Conservation (phyloP, 148 eudicot species). For the Chenopodium formosanum region DNA sequence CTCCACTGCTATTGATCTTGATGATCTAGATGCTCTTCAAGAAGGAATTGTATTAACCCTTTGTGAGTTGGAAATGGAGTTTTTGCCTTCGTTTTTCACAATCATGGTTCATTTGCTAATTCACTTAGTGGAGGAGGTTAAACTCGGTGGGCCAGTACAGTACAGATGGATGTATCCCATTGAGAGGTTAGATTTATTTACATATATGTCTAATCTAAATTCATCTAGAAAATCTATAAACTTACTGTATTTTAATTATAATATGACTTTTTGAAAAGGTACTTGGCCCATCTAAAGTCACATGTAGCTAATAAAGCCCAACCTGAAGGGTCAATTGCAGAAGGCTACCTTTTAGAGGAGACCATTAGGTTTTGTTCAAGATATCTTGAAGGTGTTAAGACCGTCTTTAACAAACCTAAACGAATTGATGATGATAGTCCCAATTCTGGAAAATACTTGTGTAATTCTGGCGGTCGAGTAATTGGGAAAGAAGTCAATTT, state of each 20-base stretch:
- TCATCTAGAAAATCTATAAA: too few species aligned
- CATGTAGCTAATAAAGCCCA: constrained; percentile 14
- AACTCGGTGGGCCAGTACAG: constrained; percentile 6
- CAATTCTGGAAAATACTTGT: neutral
- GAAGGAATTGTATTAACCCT: constrained; percentile 5
- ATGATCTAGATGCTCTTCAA: constrained; percentile 1
- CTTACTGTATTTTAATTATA: too few species aligned
- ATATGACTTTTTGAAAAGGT: too few species aligned
- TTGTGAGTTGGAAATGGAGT: constrained; percentile 18
- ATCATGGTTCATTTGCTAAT: constrained; percentile 8
- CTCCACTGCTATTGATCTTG: neutral
- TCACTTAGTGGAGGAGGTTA: constrained; percentile 18
- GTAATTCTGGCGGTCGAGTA: neutral
- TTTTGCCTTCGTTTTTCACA: neutral
- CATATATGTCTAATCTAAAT: too few species aligned
- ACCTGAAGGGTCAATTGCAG: constrained; percentile 13
- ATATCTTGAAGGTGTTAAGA: constrained; percentile 6
- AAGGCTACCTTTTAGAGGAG: constrained; percentile 7
- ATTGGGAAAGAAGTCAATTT: neutral
- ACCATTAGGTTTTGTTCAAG: constrained; percentile 11
- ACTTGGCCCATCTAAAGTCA: too few species aligned
- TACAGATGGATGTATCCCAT: constrained; percentile 27
- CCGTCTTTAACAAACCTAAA: neutral
- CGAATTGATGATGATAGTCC: neutral
- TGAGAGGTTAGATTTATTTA: neutral